These are phyloP conservation scores for Tieghemiomyces parasiticus DNA, from an alignment of 192 early-diverging fungal species.

Conservation along the genomic window DNA sequence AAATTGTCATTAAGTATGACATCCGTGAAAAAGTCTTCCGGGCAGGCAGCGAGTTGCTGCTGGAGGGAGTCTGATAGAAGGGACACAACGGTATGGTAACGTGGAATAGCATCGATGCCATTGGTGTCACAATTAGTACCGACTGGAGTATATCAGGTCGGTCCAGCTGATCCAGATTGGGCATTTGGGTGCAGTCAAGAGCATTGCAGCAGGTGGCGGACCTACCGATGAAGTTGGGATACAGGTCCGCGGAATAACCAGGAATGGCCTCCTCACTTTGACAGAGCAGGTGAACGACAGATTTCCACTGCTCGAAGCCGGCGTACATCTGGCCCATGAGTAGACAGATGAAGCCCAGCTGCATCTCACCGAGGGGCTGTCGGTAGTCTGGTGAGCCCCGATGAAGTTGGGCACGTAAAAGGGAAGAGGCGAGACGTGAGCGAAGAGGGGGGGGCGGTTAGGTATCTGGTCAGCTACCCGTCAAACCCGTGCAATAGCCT, in stretches of 20 bases:
- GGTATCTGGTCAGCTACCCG: too few species aligned
- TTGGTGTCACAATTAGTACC: not conserved
- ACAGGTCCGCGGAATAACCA: constrained; percentile 22
- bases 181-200: constrained; percentile 13
- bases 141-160: constrained; percentile 11
- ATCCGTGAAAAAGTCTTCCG: constrained; percentile 53
- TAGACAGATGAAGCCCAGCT: constrained; percentile 65
- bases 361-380: constrained; percentile 60
- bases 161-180: constrained; percentile 21
- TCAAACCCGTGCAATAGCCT: too few species aligned
- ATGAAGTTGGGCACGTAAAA: too few species aligned
- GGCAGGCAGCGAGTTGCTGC: constrained; percentile 50
- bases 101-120: too few species aligned
- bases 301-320: constrained; percentile 80
- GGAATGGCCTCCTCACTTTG: constrained; percentile 41
- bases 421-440: too few species aligned
- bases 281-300: constrained; percentile 52
- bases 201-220: constrained; percentile 2
- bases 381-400: constrained; percentile 11
- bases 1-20: constrained; percentile 49
- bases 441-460: too few species aligned
- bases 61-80: constrained; percentile 12
- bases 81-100: too few species aligned
- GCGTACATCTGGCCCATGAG: constrained; percentile 69
- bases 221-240: constrained; percentile 39